Evolutionary conservation across 83 land plant species (phyloP), one percentile per base, ranked within the genome.

Genomic region (Picea abies): DNA sequence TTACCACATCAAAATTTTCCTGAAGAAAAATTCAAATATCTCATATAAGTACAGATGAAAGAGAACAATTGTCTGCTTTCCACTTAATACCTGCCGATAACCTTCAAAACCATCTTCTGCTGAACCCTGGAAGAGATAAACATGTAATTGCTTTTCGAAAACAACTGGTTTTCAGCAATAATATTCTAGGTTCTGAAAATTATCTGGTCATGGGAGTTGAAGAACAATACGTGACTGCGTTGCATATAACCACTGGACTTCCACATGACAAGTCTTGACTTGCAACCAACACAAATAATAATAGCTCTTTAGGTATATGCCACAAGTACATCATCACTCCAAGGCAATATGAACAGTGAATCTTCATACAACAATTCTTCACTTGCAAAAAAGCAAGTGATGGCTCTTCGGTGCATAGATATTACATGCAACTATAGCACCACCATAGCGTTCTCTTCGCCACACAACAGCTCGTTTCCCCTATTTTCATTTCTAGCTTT

Each of bases 1-100:
- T 35, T 26, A 25, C 37, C 8, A 20, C 76, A 19, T 47, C 76
- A 73, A 73, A 44, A 44, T 73, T 47, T 15, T 23, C 77, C 47
- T 73, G 58, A 73, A 44, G 77, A 73, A 73, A 73, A 73, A 20
- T 73, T 11, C 44, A 73, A n/a, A 73, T 16, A 70, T 70, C 56
- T n/a, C 56, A 20, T 5, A 70, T 29, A 70, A 70, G 47, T 39
- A 71, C 49, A 19, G 19, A 37, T 19, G 49, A 71, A 71, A 20
- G 56, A 39, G 56, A 2, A 73, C 4, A 72, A n/a, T 12, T 8
- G 58, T 73, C 49, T 73, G 22, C 56, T n/a, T 73, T 73, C 56
- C 77, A 73, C 47, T 9, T 73, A 44, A 73, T 73, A 39, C 26
- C 23, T 20, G 77, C 77, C 26, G n/a, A 37, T 22, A 37, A 47